Base-by-base conservation (phyloP, 495 filamentous ascomycete genomes). In the Aspergillus avenaceus region DNA sequence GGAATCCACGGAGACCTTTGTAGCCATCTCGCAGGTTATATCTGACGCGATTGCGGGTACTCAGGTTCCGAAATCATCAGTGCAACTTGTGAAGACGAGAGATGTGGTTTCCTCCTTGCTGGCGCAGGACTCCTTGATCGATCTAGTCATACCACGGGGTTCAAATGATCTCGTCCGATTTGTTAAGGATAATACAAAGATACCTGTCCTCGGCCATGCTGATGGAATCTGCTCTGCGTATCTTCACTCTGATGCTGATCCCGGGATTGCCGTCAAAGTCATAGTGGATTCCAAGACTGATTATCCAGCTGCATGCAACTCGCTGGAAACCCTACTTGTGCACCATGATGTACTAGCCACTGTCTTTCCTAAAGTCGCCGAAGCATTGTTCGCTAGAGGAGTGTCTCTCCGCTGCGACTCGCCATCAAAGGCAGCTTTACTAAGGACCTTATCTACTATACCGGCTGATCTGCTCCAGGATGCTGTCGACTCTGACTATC, bases 241-340 rank as follows among this genome's bases (percentile, higher is more conserved):
- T 69, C 79, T 99, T 26, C 87, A 91, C 56, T 68, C 77, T 11
- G 87, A 91, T 38, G 92, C 88, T 22, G 84, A 92, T 54, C 68
- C 72, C 18, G 71, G 80, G 21, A 84, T 84, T 60, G 87, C 89
- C 22, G 78, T 82, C 11, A 86, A 84, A 47, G 86, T 97, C 18
- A 74, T 97, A 14, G 71, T 96, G 53, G 95, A 99, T 68, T 85
- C 92, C 18, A 99, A 99, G 67, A 87, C 86, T 6, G 82, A 84
- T 65, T 99, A 99, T 65, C 87, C 91, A 6, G 95, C 93, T n/a
- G 93, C 91, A 14, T 99, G 93, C 76, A 99, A 99, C 67, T 80
- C 84, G 22, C 69, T 96, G 25, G 93, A 99, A 66, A 91, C 90
- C 1, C 72, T 99, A 0, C 80, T 99, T 11, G 84, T 97, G 22